These are phyloP conservation scores for Fraxinus angustifolia DNA, from an alignment of 305 asterid species.

Conservation along the genomic window DNA sequence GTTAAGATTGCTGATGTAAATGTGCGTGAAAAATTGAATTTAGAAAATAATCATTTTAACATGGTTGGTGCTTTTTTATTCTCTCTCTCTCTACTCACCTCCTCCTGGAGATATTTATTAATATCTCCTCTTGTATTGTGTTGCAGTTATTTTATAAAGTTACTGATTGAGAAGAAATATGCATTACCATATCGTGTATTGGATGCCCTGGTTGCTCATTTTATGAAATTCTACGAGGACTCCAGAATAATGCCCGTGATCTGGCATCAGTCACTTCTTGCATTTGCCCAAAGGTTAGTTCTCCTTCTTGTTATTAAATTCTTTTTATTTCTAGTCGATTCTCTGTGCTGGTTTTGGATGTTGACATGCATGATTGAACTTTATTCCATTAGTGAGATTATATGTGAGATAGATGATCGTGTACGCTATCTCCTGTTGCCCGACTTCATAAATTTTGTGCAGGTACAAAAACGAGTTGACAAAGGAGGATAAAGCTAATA, in stretches of 20 bases:
- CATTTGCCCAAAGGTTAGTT: constrained; percentile 78
- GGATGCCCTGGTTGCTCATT: constrained; percentile 87
- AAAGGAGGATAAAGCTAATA: constrained; percentile 72
- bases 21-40: not conserved
- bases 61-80: not conserved
- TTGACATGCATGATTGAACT: not conserved
- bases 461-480: constrained; percentile 84
- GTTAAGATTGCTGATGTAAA: not conserved
- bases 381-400: not conserved
- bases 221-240: constrained; percentile 69
- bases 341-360: not conserved
- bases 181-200: constrained; percentile 96
- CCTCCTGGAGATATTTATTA: not conserved
- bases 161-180: constrained; percentile 86
- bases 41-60: not conserved
- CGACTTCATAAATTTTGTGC: constrained; percentile 8
- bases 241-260: constrained; percentile 88
- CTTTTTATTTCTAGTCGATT: not conserved
- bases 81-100: not conserved
- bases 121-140: constrained; percentile 1
- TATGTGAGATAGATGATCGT: not conserved
- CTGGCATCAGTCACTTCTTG: constrained; percentile 97
- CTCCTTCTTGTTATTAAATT: constrained; percentile 10
- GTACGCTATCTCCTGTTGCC: not conserved
- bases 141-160: constrained; percentile 72